A percentile compares a stretch with the other conserved stretches of the same genome.
Conservation (phyloP, 306 rosid genomes). For the Trifolium subterraneum region DNA sequence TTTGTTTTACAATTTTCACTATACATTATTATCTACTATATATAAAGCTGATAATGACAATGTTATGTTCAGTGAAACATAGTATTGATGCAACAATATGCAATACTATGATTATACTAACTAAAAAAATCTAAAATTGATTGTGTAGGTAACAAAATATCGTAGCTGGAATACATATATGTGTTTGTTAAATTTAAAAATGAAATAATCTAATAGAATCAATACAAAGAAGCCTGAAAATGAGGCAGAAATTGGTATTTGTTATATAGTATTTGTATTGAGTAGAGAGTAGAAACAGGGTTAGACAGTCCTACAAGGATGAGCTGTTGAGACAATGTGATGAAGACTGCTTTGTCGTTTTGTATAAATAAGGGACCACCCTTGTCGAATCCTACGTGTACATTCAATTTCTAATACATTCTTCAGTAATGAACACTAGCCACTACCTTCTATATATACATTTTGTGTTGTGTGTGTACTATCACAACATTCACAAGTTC, state of each 20-base stretch:
- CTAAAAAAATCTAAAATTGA: conserved; percentile 2
- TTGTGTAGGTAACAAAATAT: background rate
- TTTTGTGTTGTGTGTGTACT: background rate
- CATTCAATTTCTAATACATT: background rate
- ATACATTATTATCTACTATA: background rate
- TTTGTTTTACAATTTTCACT: background rate
- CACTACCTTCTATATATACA: conserved; percentile 16
- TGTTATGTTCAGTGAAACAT: conserved; percentile 18
- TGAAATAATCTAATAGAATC: conserved; percentile 18
- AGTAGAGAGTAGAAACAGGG: conserved; percentile 47
- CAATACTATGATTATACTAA: background rate
- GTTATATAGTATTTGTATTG: conserved; percentile 25
- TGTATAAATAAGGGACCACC: conserved; percentile 38
- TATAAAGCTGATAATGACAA: conserved; percentile 13
- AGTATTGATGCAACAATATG: conserved; percentile 19
- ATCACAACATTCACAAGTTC: conserved; percentile 1
- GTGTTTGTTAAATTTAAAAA: background rate
- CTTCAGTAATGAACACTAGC: conserved; percentile 8
- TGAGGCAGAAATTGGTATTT: conserved; percentile 30
- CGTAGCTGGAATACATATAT: conserved; percentile 10
- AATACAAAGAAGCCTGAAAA: conserved; percentile 39
- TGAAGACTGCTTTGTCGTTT: conserved; percentile 55
- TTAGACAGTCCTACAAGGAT: conserved; percentile 44
- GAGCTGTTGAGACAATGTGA: conserved; percentile 51
- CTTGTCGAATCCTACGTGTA: conserved; percentile 43